Evolutionary conservation across 1,139 yeast genomes (phyloP), one percentile per base, ranked within the genome.

Genomic region (Meyerozyma smithsonii): DNA sequence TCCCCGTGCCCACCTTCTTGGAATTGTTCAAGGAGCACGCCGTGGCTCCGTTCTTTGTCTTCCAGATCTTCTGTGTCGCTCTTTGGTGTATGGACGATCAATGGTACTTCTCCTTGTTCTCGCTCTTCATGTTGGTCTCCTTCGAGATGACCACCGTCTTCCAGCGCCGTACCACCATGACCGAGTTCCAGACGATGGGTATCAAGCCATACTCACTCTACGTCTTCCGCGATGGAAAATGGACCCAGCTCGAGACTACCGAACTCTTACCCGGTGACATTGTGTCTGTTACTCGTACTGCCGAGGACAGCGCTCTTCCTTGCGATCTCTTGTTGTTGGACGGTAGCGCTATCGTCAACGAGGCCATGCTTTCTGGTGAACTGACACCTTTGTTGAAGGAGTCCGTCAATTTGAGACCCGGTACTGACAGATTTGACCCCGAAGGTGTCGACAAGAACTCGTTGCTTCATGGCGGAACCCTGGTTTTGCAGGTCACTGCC

Each of bases 311-410:
- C 50, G 97, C 97, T 2, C 69, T 92, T 41, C 97, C 99, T n/a
- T 92, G 99, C 71, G 99, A 92, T 62, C 68, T 92, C 65, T 66
- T 92, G 35, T 72, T 92, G 40, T 64, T 88, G 39, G 90, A 84
- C 53, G 97, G 97, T 38, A 73, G 95, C 34, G 94, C 94, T 44
- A 90, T 90, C 59, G 95, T 90, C 36, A 90, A 90, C 58, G 98
- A 90, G 69, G 97, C 97, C 25, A 90, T 90, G 97, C 80, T 90
- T 45, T 86, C 96, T 4, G 99, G 99, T 60, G 99, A 92, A 68
- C 87, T 96, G 6, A 92, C 98, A 36, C 99, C 99, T 8, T 71
- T 92, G 51, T 78, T 94, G 57, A 92, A 92, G 60, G 99, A 92
- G 64, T 85, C 96, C 3, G 78, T 90, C 48, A 81, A 79, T 50